Evolutionary conservation across 768 basidiomycete species (phyloP), one percentile per base, ranked within the genome.

Genomic region (Chalciporus pseudorubinellus): DNA sequence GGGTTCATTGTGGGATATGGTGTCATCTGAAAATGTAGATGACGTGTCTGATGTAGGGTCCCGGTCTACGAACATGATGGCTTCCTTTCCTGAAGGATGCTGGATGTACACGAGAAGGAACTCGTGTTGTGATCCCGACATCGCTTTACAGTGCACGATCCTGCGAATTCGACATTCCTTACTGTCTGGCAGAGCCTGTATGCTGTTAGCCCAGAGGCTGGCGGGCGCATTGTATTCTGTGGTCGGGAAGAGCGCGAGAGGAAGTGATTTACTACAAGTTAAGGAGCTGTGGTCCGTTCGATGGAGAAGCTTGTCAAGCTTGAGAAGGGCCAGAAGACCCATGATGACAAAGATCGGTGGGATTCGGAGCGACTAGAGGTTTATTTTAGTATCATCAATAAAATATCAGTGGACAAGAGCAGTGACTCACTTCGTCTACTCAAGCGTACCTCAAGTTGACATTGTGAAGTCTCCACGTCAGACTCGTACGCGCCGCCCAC

Each of bases 61-160:
- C 20, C 48, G 36, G 6, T 55, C 53, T 28, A 33, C 42, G 11
- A 44, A 39, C 22, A 50, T 22, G 39, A 55, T 36, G 12, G 53
- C 48, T 18, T 46, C 48, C 19, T 36, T 46, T 7, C 48, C 44
- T 9, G 53, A 49, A 14, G 53, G 43, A 40, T 55, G 48, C 19
- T 40, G 39, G 7, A 55, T 38, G 39, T 41, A 34, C 22, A 50
- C 53, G 18, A 55, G 48, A 12, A 55, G 38, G 24, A 55, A 55
- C 21, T 55, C 53, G 39, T 42, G 48, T 21, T 19, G 38, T 12
- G 38, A 31, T n/a, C 34, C 39, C 4, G 39, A 46, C 3, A 21
- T 46, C 16, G 26, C 12, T 11, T 41, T 41, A 26, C 44, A 55
- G n/a, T 50, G 53, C 3, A 45, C 34, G 38, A 55, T 33, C 26